Percentiles rank a stretch among this genome's conserved stretches.
Conservation (phyloP, 768 basidiomycete genomes). For the Porpolomopsis calyptriformis region DNA sequence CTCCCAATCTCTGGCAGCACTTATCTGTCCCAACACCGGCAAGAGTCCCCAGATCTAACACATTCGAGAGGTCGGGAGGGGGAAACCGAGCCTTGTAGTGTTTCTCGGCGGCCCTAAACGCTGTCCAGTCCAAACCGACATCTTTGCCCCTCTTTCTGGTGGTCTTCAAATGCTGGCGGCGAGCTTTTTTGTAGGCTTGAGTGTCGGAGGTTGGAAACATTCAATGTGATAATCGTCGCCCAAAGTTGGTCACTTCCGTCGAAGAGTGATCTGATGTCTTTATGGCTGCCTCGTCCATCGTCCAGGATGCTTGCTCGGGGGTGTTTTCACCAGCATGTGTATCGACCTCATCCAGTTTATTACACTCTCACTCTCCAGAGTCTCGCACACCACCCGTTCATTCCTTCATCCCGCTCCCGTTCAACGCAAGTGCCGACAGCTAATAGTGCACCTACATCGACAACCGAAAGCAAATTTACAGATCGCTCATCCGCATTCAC, state of each 20-base stretch:
- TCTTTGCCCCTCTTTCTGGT: slow-evolving; percentile 41
- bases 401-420: slow-evolving; percentile 12
- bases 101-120: slow-evolving; percentile 73
- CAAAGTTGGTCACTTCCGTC: slow-evolving; percentile 8
- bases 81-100: slow-evolving; percentile 71
- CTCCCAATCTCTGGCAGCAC: slow-evolving; percentile 37
- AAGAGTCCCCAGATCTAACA: slow-evolving; percentile 55
- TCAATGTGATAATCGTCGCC: background rate
- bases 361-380: slow-evolving; percentile 8
- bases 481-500: slow-evolving; percentile 17
- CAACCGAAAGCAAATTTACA: too few relatives aligned
- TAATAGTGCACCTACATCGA: too few relatives aligned
- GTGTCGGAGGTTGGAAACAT: slow-evolving; percentile 14
- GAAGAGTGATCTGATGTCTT: slow-evolving; percentile 40
- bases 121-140: slow-evolving; percentile 50
- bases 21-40: slow-evolving; percentile 32
- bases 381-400: slow-evolving; percentile 1
- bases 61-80: slow-evolving; percentile 58
- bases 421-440: slow-evolving; percentile 6
- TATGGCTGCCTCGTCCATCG: slow-evolving; percentile 61
- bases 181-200: slow-evolving; percentile 48
- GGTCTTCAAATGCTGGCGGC: slow-evolving; percentile 47
- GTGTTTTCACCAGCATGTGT: background rate
- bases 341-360: background rate
- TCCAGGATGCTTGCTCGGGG: slow-evolving; percentile 34